Evolutionary conservation across 2,329 filamentous ascomycete genomes (phyloP), one percentile per base, ranked within the genome.

Genomic region (Xylariaceae sp.): DNA sequence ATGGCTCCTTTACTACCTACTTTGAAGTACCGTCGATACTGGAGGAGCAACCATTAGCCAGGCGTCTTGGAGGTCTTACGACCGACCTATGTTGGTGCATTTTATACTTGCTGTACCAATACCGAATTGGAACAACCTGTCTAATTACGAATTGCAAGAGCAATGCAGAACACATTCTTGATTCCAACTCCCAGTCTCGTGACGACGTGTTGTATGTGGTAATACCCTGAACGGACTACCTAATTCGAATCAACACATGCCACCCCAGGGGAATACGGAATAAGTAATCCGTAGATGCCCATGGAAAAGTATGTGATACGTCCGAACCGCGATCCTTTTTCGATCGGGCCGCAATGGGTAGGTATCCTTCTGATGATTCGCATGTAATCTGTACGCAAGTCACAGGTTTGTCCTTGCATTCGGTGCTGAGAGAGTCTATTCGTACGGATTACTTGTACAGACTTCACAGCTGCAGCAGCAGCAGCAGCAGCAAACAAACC

Each of bases 31-130:
- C 23, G 37, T 42, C 8, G 37, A 13, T 42, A 51, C 35, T 45
- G 23, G 48, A 51, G 23, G 50, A 42, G 30, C 50, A 48, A 17
- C 44, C n/a, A 2, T 23, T 97, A 75, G 97, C 90, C 75, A 96
- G 96, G 68, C 97, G 83, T 96, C 96, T 74, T 96, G 84, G 30
- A 42, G 34, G 55, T 37, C 51, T 35, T 35, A 11, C 66, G 90
- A 88, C 73, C 97, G 96, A 18, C 17, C 11, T 49, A 11, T 7
- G 17, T 11, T 4, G 63, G 93, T 93, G 79, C 97, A 94, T 77
- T 96, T 54, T 11, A 8, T 42, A 34, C n/a, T 13, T 23, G 51
- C 50, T 18, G 8, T 42, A 10, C 11, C 37, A 42, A 9, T 42
- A 42, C 37, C 37, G 8, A 42, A 9, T 42, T 42, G 37, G 37